Percentiles rank a stretch among this genome's conserved stretches.
These are phyloP conservation scores for Reticulomyxa filosa DNA, from an alignment of 78 protist genomes.

Conservation along the genomic window DNA sequence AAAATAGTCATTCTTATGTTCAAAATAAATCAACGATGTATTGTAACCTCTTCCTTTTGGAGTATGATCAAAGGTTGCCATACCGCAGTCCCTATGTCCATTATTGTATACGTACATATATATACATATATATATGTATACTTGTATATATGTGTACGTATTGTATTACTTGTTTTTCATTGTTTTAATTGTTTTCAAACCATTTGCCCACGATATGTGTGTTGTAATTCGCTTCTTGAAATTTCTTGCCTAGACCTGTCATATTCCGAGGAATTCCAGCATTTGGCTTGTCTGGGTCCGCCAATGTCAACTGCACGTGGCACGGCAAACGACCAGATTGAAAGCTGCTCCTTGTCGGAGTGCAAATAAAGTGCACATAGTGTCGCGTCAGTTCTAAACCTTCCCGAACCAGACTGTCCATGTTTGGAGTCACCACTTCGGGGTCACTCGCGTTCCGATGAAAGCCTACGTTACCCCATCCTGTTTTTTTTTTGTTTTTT, in stretches of 20 bases:
- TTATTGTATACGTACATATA: background rate
- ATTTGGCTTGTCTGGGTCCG: background rate
- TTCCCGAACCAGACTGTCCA: constrained; percentile 10
- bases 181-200: background rate
- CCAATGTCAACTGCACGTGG: background rate
- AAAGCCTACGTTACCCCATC: constrained; percentile 4
- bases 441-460: background rate
- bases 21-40: constrained; percentile 15
- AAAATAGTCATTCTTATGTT: background rate
- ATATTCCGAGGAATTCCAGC: constrained; percentile 16
- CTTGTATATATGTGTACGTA: no score
- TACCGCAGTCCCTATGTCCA: constrained; percentile 18
- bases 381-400: constrained; percentile 22
- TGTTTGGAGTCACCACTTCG: constrained; percentile 10
- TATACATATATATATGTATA: background rate
- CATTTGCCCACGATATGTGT: constrained; percentile 19
- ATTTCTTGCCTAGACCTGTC: constrained; percentile 10
- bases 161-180: no score
- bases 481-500: no score
- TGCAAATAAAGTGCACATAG: constrained; percentile 15
- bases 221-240: constrained; percentile 4
- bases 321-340: constrained; percentile 21
- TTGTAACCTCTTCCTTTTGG: constrained; percentile 28
- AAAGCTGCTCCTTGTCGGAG: constrained; percentile 11
- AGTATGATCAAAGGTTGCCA: constrained; percentile 15